These are phyloP conservation scores for Scheffersomyces illinoinensis DNA, from an alignment of 1,139 yeast genomes.

Conservation along the genomic window DNA sequence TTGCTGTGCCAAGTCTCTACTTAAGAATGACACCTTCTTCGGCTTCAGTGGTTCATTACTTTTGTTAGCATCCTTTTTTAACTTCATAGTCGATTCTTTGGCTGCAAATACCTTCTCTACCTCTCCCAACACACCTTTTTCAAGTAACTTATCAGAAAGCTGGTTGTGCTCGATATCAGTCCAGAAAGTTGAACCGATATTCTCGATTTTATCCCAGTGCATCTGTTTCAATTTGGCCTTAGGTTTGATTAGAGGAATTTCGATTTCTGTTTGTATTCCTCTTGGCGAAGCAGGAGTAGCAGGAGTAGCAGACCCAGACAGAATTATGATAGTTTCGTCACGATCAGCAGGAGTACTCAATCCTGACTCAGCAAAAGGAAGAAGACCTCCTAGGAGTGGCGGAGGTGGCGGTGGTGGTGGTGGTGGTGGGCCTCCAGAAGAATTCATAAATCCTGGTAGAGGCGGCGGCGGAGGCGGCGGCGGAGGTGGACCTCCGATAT, in stretches of 20 bases:
- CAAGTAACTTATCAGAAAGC: constrained; percentile 55
- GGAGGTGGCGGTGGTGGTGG: constrained; percentile 18
- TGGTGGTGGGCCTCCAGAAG: constrained; percentile 14
- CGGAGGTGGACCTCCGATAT: constrained; percentile 13
- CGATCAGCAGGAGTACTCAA: constrained; percentile 6
- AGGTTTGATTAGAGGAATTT: constrained; percentile 41
- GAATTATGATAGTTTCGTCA: constrained; percentile 14
- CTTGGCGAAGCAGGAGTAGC: neutral
- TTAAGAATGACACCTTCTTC: constrained; percentile 59
- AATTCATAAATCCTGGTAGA: neutral
- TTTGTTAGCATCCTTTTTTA: constrained; percentile 24
- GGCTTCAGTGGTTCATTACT: constrained; percentile 28
- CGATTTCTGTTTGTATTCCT: constrained; percentile 3
- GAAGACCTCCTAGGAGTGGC: constrained; percentile 1
- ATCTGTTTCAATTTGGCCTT: constrained; percentile 77
- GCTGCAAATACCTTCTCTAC: constrained; percentile 79
- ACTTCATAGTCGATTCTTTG: constrained; percentile 50
- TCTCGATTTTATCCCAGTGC: constrained; percentile 88
- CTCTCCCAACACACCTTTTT: constrained; percentile 74
- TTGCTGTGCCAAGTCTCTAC: constrained; percentile 78
- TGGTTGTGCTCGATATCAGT: constrained; percentile 50
- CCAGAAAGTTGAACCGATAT: constrained; percentile 82
- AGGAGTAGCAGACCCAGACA: neutral
- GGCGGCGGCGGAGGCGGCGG: constrained; percentile 11
- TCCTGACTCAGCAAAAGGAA: neutral